Conservation (phyloP, 305 asterid genomes). For the Fraxinus velutina region DNA sequence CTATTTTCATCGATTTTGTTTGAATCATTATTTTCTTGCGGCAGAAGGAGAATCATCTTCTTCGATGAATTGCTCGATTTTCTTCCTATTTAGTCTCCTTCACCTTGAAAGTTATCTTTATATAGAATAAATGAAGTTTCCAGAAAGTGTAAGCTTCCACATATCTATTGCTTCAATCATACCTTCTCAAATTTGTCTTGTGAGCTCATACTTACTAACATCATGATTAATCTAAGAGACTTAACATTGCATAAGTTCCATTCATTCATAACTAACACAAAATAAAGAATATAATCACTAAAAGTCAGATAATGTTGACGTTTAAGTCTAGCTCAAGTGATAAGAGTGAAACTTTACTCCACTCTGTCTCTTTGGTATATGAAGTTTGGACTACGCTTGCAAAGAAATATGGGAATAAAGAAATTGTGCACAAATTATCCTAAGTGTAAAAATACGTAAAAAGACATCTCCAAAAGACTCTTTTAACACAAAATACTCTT, state of each 20-base stretch:
- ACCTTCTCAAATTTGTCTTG: not conserved
- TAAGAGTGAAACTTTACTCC: too few species aligned
- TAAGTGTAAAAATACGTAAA: too few species aligned
- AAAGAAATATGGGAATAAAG: too few species aligned
- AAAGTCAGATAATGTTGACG: too few species aligned
- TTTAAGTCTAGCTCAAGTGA: too few species aligned
- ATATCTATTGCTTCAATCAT: not conserved
- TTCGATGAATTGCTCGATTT: not conserved
- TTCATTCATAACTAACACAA: not conserved
- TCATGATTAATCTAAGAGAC: not conserved
- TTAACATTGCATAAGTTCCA: not conserved
- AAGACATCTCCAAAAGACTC: too few species aligned
- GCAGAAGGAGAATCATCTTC: not conserved
- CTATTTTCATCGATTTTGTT: not conserved
- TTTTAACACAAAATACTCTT: too few species aligned
- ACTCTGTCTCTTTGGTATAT: too few species aligned
- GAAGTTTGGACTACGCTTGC: too few species aligned
- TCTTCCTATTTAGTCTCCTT: not conserved
- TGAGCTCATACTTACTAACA: not conserved
- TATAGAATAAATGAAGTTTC: not conserved
- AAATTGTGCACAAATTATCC: too few species aligned
- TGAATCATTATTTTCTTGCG: not conserved
- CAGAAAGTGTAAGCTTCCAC: not conserved
- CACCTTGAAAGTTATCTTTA: not conserved
- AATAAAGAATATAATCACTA: too few species aligned